phyloP scores from a whole-genome alignment of 1,139 yeast species.

The Arxiozyma slooffiae region DNA sequence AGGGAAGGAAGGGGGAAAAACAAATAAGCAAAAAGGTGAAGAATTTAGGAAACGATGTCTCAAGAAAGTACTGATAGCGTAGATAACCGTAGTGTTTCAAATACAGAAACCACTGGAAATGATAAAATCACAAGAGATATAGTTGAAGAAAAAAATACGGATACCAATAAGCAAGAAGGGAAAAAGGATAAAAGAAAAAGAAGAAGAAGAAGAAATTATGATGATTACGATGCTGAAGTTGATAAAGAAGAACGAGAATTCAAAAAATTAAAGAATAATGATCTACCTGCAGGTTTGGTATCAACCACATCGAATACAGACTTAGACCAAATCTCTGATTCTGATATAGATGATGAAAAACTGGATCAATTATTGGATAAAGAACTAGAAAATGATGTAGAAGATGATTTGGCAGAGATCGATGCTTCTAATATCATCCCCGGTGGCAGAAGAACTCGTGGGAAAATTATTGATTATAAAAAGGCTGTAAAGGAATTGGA shows the following conservation, averaged over 20 bases:
- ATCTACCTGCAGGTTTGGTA: slow-evolving; percentile 31
- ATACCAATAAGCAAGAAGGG: slow-evolving; percentile 2
- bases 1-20: background rate
- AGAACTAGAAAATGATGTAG: slow-evolving; percentile 52
- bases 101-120: background rate
- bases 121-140: background rate
- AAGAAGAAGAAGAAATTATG: slow-evolving; percentile 44
- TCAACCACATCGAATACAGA: background rate
- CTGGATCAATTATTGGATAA: slow-evolving; percentile 36
- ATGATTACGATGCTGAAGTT: slow-evolving; percentile 39
- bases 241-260: slow-evolving; percentile 33
- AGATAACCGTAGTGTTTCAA: background rate
- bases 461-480: slow-evolving; percentile 76
- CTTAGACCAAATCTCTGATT: slow-evolving; percentile 28
- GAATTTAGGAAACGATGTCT: background rate
- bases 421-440: slow-evolving; percentile 77
- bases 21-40: background rate
- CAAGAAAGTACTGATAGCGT: background rate
- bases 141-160: slow-evolving; percentile 7
- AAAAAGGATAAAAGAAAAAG: slow-evolving; percentile 19
- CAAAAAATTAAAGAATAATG: slow-evolving; percentile 34
- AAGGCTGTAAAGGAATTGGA: slow-evolving; percentile 73
- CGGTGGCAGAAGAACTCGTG: slow-evolving; percentile 83
- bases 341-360: slow-evolving; percentile 49
- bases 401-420: slow-evolving; percentile 73